phyloP scores from a whole-genome alignment of 2,329 filamentous ascomycete genomes.

The Arthroderma sp. region DNA sequence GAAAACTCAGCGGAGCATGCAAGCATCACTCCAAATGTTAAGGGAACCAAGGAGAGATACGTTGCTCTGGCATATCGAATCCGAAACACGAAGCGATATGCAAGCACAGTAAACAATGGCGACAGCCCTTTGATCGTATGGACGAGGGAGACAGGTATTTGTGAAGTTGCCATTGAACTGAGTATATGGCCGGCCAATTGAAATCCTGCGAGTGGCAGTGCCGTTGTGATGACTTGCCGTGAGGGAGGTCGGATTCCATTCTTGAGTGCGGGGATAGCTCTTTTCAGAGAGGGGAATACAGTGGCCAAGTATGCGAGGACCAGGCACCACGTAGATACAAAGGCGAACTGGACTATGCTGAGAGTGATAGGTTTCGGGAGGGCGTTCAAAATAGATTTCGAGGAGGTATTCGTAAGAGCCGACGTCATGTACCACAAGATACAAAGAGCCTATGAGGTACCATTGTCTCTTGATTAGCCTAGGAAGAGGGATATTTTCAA shows the following conservation, averaged over 20 bases:
- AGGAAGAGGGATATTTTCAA: conserved; percentile 10
- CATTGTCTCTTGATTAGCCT: too few species aligned
- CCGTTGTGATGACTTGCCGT: conserved; percentile 68
- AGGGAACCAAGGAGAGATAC: conserved; percentile 76
- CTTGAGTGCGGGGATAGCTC: conserved; percentile 62
- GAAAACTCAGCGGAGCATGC: conserved; percentile 87
- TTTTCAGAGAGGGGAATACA: conserved; percentile 56
- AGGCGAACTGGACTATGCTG: conserved; percentile 83
- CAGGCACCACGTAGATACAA: conserved; percentile 80
- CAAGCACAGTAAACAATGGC: conserved; percentile 84
- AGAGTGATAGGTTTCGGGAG: conserved; percentile 84
- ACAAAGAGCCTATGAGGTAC: conserved; percentile 55
- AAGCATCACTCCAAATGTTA: conserved; percentile 89
- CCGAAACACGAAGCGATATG: conserved; percentile 78
- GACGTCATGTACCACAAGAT: conserved; percentile 90
- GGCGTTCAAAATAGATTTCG: conserved; percentile 88
- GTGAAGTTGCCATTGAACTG: conserved; percentile 83
- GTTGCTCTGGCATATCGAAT: conserved; percentile 79
- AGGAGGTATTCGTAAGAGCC: conserved; percentile 91
- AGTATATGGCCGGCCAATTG: conserved; percentile 88
- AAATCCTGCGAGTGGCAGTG: conserved; percentile 82
- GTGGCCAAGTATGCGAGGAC: conserved; percentile 63
- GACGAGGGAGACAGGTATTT: conserved; percentile 91
- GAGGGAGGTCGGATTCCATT: conserved; percentile 73
- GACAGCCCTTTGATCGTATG: conserved; percentile 98